Conservation (phyloP, 2,329 filamentous ascomycete species). For the Fusarium scirpi region DNA sequence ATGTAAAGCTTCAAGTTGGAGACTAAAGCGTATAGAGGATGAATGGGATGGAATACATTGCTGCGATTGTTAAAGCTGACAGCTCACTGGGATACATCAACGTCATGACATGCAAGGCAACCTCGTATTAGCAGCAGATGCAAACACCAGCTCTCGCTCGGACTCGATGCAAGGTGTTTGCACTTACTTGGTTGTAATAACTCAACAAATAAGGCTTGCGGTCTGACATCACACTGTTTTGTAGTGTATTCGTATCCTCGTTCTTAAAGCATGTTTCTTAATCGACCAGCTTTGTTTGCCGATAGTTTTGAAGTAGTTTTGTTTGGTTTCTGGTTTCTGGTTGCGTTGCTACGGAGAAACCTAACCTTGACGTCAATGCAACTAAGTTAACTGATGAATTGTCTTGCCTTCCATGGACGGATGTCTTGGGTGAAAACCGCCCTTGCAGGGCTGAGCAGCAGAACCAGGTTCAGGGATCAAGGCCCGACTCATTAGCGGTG, state of each 20-base stretch:
- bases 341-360: slow-evolving; percentile 37
- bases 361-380: slow-evolving; percentile 27
- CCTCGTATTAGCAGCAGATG: slow-evolving; percentile 15
- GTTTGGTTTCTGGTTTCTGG: not conserved
- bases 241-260: not conserved
- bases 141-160: not conserved
- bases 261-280: not conserved
- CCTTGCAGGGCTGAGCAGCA: slow-evolving; percentile 34
- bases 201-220: not conserved
- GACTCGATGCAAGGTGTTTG: not conserved
- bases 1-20: not conserved
- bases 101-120: slow-evolving; percentile 15
- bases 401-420: not conserved
- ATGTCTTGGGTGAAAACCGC: slow-evolving; percentile 4
- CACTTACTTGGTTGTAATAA: not conserved
- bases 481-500: not conserved
- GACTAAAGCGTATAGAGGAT: not conserved
- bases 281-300: slow-evolving; percentile 6
- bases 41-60: not conserved
- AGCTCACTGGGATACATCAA: not conserved
- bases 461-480: slow-evolving; percentile 15
- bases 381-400: not conserved
- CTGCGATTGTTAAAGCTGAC: not conserved
- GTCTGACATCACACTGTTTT: not conserved
- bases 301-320: slow-evolving; percentile 5